Conservation (phyloP, 2,329 filamentous ascomycete genomes). For the Fusarium temperatum region DNA sequence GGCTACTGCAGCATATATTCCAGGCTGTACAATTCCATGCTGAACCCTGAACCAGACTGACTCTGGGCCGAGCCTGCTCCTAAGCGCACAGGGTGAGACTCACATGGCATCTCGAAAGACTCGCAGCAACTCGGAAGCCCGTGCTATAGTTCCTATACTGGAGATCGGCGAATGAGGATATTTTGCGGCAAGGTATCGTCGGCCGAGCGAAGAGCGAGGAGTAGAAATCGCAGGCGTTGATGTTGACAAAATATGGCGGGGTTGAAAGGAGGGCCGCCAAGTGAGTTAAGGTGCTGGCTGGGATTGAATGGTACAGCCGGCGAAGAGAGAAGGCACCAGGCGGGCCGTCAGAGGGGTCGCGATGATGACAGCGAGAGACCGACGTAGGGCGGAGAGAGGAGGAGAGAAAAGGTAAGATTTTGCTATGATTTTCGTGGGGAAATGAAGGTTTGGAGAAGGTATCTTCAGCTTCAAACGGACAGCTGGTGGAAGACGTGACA, state of each 20-base stretch:
- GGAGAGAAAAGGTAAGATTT: background rate
- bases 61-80: constrained; percentile 6
- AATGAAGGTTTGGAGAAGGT: constrained; percentile 14
- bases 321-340: constrained; percentile 18
- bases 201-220: constrained; percentile 30
- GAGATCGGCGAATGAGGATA: constrained; percentile 22
- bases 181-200: constrained; percentile 19
- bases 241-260: constrained; percentile 37
- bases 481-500: constrained; percentile 31
- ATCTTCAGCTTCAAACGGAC: constrained; percentile 29
- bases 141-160: constrained; percentile 29
- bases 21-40: constrained; percentile 20
- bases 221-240: constrained; percentile 22
- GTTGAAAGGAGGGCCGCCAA: constrained; percentile 36
- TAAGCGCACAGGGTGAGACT: constrained; percentile 39
- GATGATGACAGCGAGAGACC: background rate
- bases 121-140: constrained; percentile 38
- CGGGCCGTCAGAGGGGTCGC: constrained; percentile 14
- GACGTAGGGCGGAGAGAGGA: background rate
- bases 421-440: constrained; percentile 7
- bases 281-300: constrained; percentile 12
- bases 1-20: background rate
- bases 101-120: constrained; percentile 51
- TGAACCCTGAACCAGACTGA: background rate
- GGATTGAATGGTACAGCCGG: constrained; percentile 26